Percentiles rank a stretch among this genome's conserved stretches.
Evolutionary conservation across 768 basidiomycete species (phyloP).

Genomic region (Butyriboletus loyo): DNA sequence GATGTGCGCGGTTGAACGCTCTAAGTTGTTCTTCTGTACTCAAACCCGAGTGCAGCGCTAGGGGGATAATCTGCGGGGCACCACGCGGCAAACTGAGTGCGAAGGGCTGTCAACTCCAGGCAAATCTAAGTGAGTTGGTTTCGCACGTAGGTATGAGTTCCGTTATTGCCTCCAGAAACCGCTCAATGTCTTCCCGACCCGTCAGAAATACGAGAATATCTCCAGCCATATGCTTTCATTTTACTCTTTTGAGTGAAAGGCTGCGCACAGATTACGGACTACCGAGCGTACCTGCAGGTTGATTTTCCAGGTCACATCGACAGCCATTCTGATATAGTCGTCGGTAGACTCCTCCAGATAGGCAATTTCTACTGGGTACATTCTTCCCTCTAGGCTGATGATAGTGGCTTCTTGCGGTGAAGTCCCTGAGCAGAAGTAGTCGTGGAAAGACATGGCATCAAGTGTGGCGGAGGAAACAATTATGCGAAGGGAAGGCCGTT

Average conservation of each 20-base stretch:
- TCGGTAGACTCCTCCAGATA: slow-evolving; percentile 75
- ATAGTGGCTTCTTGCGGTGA: slow-evolving; percentile 73
- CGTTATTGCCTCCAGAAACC: slow-evolving; percentile 73
- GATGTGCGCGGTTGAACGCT: slow-evolving; percentile 77
- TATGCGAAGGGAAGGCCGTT: slow-evolving; percentile 84
- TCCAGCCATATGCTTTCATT: slow-evolving; percentile 66
- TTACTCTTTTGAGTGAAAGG: not conserved
- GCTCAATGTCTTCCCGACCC: slow-evolving; percentile 94
- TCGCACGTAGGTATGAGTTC: slow-evolving; percentile 73
- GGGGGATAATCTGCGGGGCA: slow-evolving; percentile 55
- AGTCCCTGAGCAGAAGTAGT: slow-evolving; percentile 77
- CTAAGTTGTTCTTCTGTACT: slow-evolving; percentile 83
- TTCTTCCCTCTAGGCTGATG: slow-evolving; percentile 87
- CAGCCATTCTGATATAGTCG: slow-evolving; percentile 82
- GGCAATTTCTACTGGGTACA: slow-evolving; percentile 93
- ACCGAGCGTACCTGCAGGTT: slow-evolving; percentile 59
- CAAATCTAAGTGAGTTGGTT: not conserved
- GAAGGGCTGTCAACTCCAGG: not conserved
- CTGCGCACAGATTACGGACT: not conserved
- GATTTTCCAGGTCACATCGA: slow-evolving; percentile 80
- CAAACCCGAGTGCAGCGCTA: slow-evolving; percentile 88
- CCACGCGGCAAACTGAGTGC: slow-evolving; percentile 47
- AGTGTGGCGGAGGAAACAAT: slow-evolving; percentile 97
- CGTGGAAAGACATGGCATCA: slow-evolving; percentile 83
- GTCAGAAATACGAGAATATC: slow-evolving; percentile 95